Percentiles rank a stretch among this genome's conserved stretches.
Conservation (phyloP, 2,329 filamentous ascomycete species). For the Hortaea sp. region DNA sequence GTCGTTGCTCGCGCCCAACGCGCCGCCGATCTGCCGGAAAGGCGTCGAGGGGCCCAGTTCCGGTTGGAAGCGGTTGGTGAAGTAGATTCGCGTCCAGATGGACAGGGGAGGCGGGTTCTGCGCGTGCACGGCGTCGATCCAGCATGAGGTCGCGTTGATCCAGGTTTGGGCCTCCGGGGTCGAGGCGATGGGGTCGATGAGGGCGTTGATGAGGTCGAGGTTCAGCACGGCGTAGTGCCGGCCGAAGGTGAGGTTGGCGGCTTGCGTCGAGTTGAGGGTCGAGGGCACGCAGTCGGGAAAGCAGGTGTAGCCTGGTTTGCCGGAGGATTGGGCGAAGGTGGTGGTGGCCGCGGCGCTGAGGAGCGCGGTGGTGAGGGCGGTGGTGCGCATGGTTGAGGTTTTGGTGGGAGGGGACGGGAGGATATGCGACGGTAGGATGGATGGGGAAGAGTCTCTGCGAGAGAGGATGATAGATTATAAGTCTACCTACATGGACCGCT, state of each 20-base stretch:
- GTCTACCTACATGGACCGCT: too few relatives aligned
- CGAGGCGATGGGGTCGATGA: constrained; percentile 26
- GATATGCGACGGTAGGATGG: too few relatives aligned
- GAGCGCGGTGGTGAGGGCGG: background rate
- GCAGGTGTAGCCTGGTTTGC: constrained; percentile 13
- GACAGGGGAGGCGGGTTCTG: constrained; percentile 25
- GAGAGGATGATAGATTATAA: too few relatives aligned
- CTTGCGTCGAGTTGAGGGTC: constrained; percentile 7
- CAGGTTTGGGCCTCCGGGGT: constrained; percentile 25
- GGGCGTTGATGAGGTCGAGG: constrained; percentile 32
- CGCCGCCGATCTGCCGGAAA: constrained; percentile 25
- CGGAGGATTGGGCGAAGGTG: background rate
- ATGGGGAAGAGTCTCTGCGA: too few relatives aligned
- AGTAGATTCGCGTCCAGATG: constrained; percentile 33
- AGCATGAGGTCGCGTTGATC: constrained; percentile 26
- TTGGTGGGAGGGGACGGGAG: too few relatives aligned
- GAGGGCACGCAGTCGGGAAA: constrained; percentile 11
- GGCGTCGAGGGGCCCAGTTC: constrained; percentile 27
- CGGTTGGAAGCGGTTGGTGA: constrained; percentile 23
- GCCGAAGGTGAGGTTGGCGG: constrained; percentile 23
- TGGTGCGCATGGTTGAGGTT: background rate
- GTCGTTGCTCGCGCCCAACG: constrained; percentile 20
- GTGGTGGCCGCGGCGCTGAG: background rate
- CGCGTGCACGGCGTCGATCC: constrained; percentile 32
- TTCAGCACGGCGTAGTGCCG: constrained; percentile 33